phyloP scores from a whole-genome alignment of 768 basidiomycete species.

The Gautieria morchelliformis region DNA sequence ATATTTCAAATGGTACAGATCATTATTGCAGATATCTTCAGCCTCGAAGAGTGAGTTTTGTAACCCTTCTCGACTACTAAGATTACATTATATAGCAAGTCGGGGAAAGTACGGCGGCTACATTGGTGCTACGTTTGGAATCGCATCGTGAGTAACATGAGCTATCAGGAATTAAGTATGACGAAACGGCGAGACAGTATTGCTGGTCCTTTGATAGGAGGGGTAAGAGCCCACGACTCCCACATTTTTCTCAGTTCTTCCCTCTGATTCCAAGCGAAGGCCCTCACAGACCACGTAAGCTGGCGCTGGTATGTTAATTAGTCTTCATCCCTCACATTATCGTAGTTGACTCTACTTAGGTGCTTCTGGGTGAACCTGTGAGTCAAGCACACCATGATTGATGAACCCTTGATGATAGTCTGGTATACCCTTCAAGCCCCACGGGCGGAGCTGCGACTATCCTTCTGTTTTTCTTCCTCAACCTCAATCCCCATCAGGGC shows the following conservation, averaged over 20 bases:
- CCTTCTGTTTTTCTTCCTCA: slow-evolving; percentile 64
- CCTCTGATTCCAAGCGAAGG: slow-evolving; percentile 12
- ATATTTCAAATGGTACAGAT: slow-evolving; percentile 26
- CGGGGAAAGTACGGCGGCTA: slow-evolving; percentile 31
- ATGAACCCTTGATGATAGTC: not conserved
- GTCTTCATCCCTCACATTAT: not conserved
- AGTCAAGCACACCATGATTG: slow-evolving; percentile 8
- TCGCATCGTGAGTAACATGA: slow-evolving; percentile 19
- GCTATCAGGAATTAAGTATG: not conserved
- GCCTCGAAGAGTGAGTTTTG: slow-evolving; percentile 22
- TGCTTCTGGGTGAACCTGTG: slow-evolving; percentile 1
- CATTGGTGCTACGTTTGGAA: slow-evolving; percentile 32
- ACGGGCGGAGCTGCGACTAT: slow-evolving; percentile 58
- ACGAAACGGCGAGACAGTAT: slow-evolving; percentile 17
- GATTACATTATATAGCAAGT: slow-evolving; percentile 9
- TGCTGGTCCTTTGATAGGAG: slow-evolving; percentile 34
- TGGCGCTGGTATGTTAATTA: slow-evolving; percentile 32
- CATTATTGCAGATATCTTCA: slow-evolving; percentile 31
- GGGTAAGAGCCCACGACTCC: slow-evolving; percentile 16
- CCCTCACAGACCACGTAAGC: slow-evolving; percentile 24
- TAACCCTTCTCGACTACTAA: not conserved
- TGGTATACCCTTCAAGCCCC: slow-evolving; percentile 37
- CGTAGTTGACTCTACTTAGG: slow-evolving; percentile 9
- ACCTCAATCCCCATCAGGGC: slow-evolving; percentile 65
- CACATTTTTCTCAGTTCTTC: not conserved